phyloP scores from a whole-genome alignment of 2,329 filamentous ascomycete species.

The Ophiostoma australiae region DNA sequence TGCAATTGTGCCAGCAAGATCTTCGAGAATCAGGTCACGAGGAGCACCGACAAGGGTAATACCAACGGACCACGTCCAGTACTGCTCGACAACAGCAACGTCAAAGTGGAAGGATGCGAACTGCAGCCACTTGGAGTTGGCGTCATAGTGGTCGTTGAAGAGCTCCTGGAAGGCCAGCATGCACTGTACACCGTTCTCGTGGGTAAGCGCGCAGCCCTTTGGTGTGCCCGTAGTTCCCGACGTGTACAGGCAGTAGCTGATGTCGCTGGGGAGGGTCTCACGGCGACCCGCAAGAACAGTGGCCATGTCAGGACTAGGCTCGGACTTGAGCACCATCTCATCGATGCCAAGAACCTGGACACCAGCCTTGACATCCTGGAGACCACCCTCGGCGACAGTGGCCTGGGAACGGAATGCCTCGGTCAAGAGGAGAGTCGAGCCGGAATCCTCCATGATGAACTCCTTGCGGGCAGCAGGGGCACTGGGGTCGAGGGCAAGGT shows the following conservation, averaged over 20 bases:
- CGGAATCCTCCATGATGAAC: constrained; percentile 73
- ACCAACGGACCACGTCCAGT: constrained; percentile 91
- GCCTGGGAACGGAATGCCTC: constrained; percentile 32
- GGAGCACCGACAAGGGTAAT: constrained; percentile 79
- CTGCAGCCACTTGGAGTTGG: constrained; percentile 67
- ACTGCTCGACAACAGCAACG: constrained; percentile 87
- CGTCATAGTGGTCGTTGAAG: constrained; percentile 69
- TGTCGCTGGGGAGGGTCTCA: constrained; percentile 43
- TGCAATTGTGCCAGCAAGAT: constrained; percentile 68
- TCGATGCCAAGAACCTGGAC: constrained; percentile 36
- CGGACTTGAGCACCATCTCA: constrained; percentile 32
- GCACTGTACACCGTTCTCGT: constrained; percentile 82
- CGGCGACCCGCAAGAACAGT: neutral
- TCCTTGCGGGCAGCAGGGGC: constrained; percentile 68
- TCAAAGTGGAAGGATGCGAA: constrained; percentile 95
- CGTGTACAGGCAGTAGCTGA: constrained; percentile 81
- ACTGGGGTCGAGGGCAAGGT: constrained; percentile 71
- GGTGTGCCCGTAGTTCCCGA: constrained; percentile 82
- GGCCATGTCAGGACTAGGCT: neutral
- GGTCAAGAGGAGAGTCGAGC: constrained; percentile 58
- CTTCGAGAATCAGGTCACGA: constrained; percentile 78
- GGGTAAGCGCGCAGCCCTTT: constrained; percentile 83
- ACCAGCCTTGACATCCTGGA: constrained; percentile 35
- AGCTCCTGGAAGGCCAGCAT: constrained; percentile 80
- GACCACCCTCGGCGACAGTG: constrained; percentile 8